phyloP scores from a whole-genome alignment of 1,284 basidiomycete species.

The Chalciporus piperatoides region DNA sequence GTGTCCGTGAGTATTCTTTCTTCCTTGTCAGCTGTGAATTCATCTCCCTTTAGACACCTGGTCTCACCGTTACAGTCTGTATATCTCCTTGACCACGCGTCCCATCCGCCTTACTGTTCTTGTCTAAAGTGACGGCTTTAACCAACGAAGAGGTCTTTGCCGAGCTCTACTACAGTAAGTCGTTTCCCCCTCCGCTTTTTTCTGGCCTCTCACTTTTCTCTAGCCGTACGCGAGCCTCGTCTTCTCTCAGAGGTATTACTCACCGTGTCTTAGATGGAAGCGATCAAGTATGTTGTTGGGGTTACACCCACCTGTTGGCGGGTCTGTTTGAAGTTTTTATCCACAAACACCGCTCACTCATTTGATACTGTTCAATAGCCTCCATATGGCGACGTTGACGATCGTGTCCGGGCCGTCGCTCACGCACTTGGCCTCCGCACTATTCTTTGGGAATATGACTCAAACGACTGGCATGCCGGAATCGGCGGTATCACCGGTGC shows the following conservation, averaged over 20 bases:
- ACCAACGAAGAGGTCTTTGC: constrained; percentile 73
- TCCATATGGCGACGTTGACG: constrained; percentile 61
- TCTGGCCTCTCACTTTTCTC: constrained; percentile 4
- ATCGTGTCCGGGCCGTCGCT: constrained; percentile 69
- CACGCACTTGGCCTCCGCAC: constrained; percentile 53
- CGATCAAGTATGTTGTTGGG: constrained; percentile 53
- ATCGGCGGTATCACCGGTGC: constrained; percentile 42
- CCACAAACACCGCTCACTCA: neutral
- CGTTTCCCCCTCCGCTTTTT: no score
- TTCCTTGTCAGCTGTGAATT: neutral
- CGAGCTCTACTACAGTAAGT: constrained; percentile 72
- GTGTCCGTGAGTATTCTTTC: constrained; percentile 42
- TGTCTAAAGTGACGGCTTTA: constrained; percentile 57
- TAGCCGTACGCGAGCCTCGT: constrained; percentile 19
- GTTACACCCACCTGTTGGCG: constrained; percentile 71
- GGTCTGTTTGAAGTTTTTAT: constrained; percentile 28
- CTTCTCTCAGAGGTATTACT: neutral
- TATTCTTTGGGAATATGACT: constrained; percentile 67
- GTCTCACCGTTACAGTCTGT: constrained; percentile 54
- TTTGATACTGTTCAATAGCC: constrained; percentile 37
- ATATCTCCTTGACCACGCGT: neutral
- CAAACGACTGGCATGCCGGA: constrained; percentile 64
- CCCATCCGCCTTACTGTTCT: constrained; percentile 22
- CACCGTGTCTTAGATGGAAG: constrained; percentile 39
- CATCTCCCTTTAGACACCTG: constrained; percentile 44